These are phyloP conservation scores for Fusarium sp. DNA, from an alignment of 2,329 filamentous ascomycete species.

Conservation along the genomic window DNA sequence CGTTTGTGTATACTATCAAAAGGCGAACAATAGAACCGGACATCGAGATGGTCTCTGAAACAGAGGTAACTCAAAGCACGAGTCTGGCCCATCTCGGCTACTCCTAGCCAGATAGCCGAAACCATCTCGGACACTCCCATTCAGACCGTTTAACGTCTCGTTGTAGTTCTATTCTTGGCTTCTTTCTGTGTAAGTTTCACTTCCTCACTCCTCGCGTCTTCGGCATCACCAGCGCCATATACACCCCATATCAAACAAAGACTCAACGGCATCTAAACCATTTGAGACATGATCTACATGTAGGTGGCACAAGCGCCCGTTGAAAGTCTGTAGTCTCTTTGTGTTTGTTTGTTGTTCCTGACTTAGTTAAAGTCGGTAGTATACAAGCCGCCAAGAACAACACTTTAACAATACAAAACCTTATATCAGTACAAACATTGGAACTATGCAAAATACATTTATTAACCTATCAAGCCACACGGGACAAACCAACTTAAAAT, in stretches of 20 bases:
- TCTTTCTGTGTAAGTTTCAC: background rate
- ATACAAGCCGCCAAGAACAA: background rate
- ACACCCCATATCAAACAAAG: background rate
- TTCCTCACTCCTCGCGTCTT: background rate
- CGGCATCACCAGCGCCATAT: background rate
- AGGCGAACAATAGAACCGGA: background rate
- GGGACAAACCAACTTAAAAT: constrained; percentile 2
- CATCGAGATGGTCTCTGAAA: background rate
- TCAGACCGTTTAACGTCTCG: background rate
- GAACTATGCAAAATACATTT: background rate
- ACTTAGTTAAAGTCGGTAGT: background rate
- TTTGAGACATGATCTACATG: background rate
- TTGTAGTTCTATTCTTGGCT: background rate
- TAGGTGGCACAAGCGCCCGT: background rate
- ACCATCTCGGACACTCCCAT: background rate
- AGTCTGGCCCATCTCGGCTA: background rate
- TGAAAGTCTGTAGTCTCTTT: background rate
- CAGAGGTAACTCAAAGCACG: background rate
- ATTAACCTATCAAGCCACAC: constrained; percentile 1
- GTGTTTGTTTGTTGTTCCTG: background rate
- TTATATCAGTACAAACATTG: background rate
- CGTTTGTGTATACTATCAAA: background rate
- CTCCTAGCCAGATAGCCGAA: background rate
- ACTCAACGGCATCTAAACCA: background rate
- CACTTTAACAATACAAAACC: background rate